Evolutionary conservation across 768 basidiomycete species (phyloP).

Genomic region (Pleurotus platypus): DNA sequence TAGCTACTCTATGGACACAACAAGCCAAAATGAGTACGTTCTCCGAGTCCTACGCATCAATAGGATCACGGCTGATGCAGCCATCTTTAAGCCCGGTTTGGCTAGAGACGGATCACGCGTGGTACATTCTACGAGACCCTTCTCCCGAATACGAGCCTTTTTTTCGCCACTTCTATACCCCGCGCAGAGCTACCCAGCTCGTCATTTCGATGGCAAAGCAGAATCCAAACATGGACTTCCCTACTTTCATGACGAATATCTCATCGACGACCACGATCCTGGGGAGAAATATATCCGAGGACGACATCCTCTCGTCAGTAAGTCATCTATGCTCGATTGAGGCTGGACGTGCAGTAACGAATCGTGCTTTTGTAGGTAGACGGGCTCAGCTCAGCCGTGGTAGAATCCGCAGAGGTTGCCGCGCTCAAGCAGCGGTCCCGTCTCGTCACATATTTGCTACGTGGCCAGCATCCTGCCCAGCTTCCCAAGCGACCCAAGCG

Average conservation of each 20-base stretch:
- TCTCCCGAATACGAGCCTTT: constrained; percentile 37
- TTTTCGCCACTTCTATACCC: constrained; percentile 47
- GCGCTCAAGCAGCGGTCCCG: constrained; percentile 8
- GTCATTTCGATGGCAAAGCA: constrained; percentile 33
- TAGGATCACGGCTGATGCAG: too few species aligned
- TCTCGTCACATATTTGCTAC: constrained; percentile 23
- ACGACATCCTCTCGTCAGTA: constrained; percentile 3
- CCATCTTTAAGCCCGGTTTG: constrained; percentile 48
- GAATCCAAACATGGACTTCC: constrained; percentile 24
- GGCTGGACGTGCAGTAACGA: too few species aligned
- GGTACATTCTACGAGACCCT: constrained; percentile 56
- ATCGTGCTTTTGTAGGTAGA: too few species aligned
- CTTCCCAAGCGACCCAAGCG: constrained; percentile 2
- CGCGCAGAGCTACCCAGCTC: constrained; percentile 48
- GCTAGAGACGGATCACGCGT: constrained; percentile 61
- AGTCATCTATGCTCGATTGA: background rate
- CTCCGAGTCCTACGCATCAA: background rate
- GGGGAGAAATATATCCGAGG: constrained; percentile 2
- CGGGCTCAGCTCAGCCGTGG: too few species aligned
- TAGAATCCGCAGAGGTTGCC: too few species aligned
- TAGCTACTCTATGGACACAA: constrained; percentile 49
- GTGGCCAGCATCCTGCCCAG: constrained; percentile 2
- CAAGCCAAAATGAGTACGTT: constrained; percentile 46
- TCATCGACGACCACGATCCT: constrained; percentile 14
- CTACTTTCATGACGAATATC: constrained; percentile 32